A percentile compares a stretch with the other conserved stretches of the same genome.
These are phyloP conservation scores for Suhomyces sp. DNA, from an alignment of 805 yeast genomes.

Conservation along the genomic window DNA sequence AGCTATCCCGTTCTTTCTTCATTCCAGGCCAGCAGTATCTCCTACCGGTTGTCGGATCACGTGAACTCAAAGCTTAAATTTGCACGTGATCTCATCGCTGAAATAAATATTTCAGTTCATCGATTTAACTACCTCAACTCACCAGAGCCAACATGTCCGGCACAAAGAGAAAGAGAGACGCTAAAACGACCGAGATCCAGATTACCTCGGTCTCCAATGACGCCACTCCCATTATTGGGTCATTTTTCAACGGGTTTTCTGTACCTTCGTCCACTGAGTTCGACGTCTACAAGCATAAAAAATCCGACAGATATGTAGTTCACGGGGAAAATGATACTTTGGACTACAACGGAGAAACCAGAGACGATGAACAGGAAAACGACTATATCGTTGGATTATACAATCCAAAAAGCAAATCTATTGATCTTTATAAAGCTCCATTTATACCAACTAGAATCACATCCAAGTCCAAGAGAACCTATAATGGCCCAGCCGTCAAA, in stretches of 20 bases:
- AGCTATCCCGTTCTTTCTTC: neutral
- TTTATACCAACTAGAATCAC: slow-evolving; percentile 60
- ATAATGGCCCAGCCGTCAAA: slow-evolving; percentile 62
- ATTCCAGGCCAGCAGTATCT: neutral
- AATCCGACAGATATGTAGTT: slow-evolving; percentile 44
- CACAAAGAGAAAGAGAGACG: slow-evolving; percentile 24
- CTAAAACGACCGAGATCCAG: slow-evolving; percentile 35
- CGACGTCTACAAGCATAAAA: slow-evolving; percentile 55
- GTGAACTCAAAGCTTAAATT: neutral
- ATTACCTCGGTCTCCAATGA: slow-evolving; percentile 40
- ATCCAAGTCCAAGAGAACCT: slow-evolving; percentile 55
- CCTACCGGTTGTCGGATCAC: neutral
- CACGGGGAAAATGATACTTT: slow-evolving; percentile 78
- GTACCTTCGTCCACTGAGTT: slow-evolving; percentile 59
- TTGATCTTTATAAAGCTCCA: slow-evolving; percentile 64
- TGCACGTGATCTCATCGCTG: slow-evolving; percentile 3
- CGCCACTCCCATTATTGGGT: slow-evolving; percentile 55
- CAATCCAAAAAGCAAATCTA: slow-evolving; percentile 60
- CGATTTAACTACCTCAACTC: neutral
- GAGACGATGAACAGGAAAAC: slow-evolving; percentile 30
- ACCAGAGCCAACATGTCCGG: slow-evolving; percentile 8
- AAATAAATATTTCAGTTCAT: slow-evolving; percentile 4
- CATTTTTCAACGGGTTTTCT: slow-evolving; percentile 76
- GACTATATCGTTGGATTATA: slow-evolving; percentile 74
- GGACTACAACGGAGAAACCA: slow-evolving; percentile 64